Evolutionary conservation across 768 basidiomycete genomes (phyloP).

Genomic region (Trametes villosa): DNA sequence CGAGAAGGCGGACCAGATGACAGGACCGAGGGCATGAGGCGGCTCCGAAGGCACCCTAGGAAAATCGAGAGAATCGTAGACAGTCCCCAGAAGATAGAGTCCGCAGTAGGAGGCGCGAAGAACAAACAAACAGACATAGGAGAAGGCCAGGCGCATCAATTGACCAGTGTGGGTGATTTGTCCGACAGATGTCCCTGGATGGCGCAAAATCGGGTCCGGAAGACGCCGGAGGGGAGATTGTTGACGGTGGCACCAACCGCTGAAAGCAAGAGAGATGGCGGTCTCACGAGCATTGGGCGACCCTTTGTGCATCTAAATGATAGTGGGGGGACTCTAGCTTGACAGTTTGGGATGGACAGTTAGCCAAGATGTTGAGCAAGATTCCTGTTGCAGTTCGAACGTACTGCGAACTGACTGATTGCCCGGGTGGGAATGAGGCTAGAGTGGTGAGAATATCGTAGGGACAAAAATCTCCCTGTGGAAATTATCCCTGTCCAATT

Average conservation of each 20-base stretch:
- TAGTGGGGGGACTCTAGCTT: no score
- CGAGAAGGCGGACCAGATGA: conserved; percentile 14
- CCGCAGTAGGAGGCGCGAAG: not conserved
- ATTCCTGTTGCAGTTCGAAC: no score
- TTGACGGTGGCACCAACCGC: not conserved
- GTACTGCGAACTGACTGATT: no score
- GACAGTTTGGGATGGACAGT: no score
- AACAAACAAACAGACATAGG: conserved; percentile 1
- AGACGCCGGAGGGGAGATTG: not conserved
- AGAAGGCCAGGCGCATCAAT: conserved; percentile 7
- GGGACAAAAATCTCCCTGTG: no score
- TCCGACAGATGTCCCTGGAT: conserved; percentile 11
- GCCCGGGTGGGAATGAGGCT: no score
- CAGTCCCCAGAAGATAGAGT: conserved; percentile 2
- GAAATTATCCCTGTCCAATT: no score
- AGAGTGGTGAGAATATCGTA: no score
- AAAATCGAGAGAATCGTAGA: conserved; percentile 1
- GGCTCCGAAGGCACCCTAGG: conserved; percentile 9
- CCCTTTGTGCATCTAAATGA: no score
- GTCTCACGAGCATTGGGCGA: no score
- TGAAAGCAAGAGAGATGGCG: not conserved
- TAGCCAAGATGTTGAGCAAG: no score
- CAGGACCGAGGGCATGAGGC: conserved; percentile 6
- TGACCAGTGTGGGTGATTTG: conserved; percentile 2
- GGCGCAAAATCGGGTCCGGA: conserved; percentile 5